Conservation (phyloP, 768 basidiomycete genomes). For the Leccinum obscurum region DNA sequence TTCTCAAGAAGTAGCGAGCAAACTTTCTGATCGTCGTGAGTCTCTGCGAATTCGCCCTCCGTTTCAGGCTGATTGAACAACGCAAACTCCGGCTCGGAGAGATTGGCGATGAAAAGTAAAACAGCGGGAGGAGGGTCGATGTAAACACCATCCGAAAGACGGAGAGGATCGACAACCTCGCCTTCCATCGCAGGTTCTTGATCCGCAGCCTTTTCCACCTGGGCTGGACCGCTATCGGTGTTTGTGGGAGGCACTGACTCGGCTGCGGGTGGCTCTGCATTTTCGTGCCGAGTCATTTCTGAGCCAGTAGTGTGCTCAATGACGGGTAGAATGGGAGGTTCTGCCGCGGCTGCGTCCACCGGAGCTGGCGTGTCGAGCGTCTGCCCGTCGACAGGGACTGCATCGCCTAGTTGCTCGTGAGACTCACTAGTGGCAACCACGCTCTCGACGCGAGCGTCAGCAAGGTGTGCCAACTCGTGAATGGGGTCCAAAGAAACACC, state of each 20-base stretch:
- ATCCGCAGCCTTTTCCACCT: constrained; percentile 16
- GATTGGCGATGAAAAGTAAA: constrained; percentile 44
- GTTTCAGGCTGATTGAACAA: constrained; percentile 57
- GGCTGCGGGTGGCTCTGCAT: constrained; percentile 6
- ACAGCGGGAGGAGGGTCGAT: constrained; percentile 77
- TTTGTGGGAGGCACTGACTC: constrained; percentile 12
- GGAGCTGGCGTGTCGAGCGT: constrained; percentile 7
- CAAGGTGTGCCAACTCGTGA: constrained; percentile 7
- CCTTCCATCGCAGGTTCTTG: constrained; percentile 11
- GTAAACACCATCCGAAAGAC: constrained; percentile 66
- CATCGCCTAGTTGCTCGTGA: constrained; percentile 15
- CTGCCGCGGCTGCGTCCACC: constrained; percentile 5
- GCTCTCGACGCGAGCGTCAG: constrained; percentile 8
- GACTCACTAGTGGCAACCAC: constrained; percentile 21
- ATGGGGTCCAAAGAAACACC: constrained; percentile 8
- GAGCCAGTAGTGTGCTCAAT: constrained; percentile 1
- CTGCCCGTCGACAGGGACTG: constrained; percentile 4
- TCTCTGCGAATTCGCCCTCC: constrained; percentile 23
- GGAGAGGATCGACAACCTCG: constrained; percentile 45
- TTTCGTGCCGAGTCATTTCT: constrained; percentile 15
- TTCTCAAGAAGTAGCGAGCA: constrained; percentile 56
- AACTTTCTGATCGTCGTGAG: constrained; percentile 17
- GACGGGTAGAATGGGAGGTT: constrained; percentile 3
- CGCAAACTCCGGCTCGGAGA: constrained; percentile 43
- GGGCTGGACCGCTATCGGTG: constrained; percentile 1